Evolutionary conservation across 1,284 basidiomycete species (phyloP).

Genomic region (Tetrapyrgos nigripes): DNA sequence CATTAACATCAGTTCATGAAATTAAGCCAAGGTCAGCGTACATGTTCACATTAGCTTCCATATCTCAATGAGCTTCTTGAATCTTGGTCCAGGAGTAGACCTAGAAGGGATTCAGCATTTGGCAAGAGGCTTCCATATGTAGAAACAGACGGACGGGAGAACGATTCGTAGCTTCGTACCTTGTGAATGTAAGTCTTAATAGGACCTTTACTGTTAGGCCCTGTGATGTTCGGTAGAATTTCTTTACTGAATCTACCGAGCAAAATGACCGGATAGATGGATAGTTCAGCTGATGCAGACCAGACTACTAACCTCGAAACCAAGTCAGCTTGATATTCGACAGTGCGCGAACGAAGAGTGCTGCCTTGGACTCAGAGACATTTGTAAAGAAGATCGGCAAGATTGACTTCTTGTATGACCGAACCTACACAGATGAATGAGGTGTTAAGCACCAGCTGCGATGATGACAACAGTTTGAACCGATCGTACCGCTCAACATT

Average conservation of each 20-base stretch:
- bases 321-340: conserved; percentile 83
- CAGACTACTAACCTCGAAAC: conserved; percentile 63
- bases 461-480: no score
- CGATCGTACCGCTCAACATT: conserved; percentile 70
- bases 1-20: background rate
- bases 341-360: conserved; percentile 82
- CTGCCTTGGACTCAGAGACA: conserved; percentile 90
- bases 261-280: background rate
- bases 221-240: conserved; percentile 67
- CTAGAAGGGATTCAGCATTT: conserved; percentile 40
- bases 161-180: no score
- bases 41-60: conserved; percentile 86
- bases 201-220: conserved; percentile 58
- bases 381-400: conserved; percentile 82
- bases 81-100: conserved; percentile 88
- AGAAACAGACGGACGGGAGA: no score
- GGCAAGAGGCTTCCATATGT: conserved; percentile 14
- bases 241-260: conserved; percentile 45
- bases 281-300: background rate
- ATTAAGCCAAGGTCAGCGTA: conserved; percentile 20
- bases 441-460: no score
- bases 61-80: conserved; percentile 84
- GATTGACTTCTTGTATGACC: conserved; percentile 66
- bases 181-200: conserved; percentile 83
- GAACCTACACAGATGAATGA: conserved; percentile 54